Evolutionary conservation across 805 yeast species (phyloP).

Genomic region (Candida chilensis): DNA sequence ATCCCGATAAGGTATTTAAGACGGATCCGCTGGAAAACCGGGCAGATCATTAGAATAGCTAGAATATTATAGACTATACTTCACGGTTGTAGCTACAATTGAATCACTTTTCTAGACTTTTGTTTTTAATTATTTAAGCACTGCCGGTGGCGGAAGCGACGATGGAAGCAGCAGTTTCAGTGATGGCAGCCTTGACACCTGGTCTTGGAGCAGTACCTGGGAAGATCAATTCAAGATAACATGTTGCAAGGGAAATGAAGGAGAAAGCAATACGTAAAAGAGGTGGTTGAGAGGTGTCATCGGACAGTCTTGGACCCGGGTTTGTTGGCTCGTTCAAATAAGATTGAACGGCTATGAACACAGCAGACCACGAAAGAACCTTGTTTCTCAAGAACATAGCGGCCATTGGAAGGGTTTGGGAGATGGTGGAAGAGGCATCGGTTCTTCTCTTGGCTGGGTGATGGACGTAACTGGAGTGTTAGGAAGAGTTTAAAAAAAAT

Average conservation of each 20-base stretch:
- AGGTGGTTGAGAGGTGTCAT: constrained; percentile 34
- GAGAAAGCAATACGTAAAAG: constrained; percentile 36
- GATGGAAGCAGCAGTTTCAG: constrained; percentile 12
- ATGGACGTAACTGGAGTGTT: constrained; percentile 29
- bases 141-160: constrained; percentile 5
- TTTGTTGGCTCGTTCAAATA: constrained; percentile 31
- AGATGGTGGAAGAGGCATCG: constrained; percentile 34
- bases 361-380: constrained; percentile 43
- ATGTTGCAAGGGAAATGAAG: constrained; percentile 32
- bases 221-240: constrained; percentile 43
- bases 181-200: constrained; percentile 10
- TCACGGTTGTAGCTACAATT: constrained; percentile 4
- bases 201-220: constrained; percentile 28
- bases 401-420: constrained; percentile 59
- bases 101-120: too few relatives aligned
- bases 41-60: neutral
- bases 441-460: constrained; percentile 36
- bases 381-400: constrained; percentile 55
- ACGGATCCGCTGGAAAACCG: constrained; percentile 21
- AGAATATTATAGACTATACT: neutral
- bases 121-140: too few relatives aligned
- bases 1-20: constrained; percentile 31
- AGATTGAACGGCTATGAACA: constrained; percentile 39
- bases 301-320: too few relatives aligned
- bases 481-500: constrained; percentile 3